Conservation (phyloP, 1,139 yeast species). For the Taiozyma onychis region DNA sequence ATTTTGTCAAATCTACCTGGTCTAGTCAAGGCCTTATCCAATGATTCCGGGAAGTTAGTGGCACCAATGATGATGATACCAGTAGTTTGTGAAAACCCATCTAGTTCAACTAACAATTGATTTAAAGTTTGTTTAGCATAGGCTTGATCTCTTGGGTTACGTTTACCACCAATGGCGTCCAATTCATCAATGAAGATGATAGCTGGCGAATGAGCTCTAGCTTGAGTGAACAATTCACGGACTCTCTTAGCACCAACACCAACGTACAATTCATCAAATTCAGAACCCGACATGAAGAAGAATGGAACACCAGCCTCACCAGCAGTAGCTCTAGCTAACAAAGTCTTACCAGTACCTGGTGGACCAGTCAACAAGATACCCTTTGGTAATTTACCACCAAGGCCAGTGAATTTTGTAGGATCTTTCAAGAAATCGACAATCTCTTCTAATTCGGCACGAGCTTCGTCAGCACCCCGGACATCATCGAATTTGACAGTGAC, state of each 20-base stretch:
- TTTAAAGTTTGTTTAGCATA: conserved; percentile 96
- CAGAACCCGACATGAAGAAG: conserved; percentile 97
- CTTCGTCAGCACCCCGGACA: conserved; percentile 98
- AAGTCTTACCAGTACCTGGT: conserved; percentile 98
- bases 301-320: conserved; percentile 99
- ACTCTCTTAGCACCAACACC: conserved; percentile 99
- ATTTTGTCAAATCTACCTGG: conserved; percentile 98
- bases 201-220: conserved; percentile 94
- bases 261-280: conserved; percentile 94
- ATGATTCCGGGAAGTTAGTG: conserved; percentile 93
- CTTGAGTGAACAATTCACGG: conserved; percentile 87
- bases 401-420: conserved; percentile 91
- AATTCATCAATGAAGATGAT: conserved; percentile 94
- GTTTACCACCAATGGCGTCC: conserved; percentile 97
- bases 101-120: conserved; percentile 91
- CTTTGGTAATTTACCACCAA: conserved; percentile 96
- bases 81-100: conserved; percentile 89
- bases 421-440: conserved; percentile 94
- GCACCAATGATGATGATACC: conserved; percentile 98
- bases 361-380: conserved; percentile 98
- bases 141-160: conserved; percentile 97
- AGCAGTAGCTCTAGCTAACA: conserved; percentile 96
- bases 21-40: conserved; percentile 94
- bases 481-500: conserved; percentile 87
- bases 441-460: conserved; percentile 94